phyloP scores from a whole-genome alignment of 2,329 filamentous ascomycete genomes.

The Periconia macrospinosa region DNA sequence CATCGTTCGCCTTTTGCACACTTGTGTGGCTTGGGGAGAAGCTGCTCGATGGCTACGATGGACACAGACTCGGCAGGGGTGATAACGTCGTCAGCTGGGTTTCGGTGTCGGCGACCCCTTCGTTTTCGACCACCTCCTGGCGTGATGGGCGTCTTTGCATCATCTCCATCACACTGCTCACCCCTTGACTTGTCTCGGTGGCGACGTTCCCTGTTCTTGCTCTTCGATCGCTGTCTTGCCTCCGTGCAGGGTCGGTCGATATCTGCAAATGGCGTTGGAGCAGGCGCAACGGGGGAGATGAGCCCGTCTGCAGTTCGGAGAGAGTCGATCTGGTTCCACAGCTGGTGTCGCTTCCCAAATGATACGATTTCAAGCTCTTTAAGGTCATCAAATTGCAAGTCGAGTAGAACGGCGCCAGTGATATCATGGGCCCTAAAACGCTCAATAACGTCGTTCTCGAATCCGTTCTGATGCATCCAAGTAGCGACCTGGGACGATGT shows the following conservation, averaged over 20 bases:
- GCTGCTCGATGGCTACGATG: conserved; percentile 88
- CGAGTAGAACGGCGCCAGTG: conserved; percentile 80
- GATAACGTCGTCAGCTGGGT: conserved; percentile 63
- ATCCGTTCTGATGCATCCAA: conserved; percentile 82
- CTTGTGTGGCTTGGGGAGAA: conserved; percentile 79
- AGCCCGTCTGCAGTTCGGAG: conserved; percentile 57
- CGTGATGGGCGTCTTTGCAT: conserved; percentile 34
- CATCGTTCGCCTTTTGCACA: conserved; percentile 88
- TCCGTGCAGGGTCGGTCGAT: conserved; percentile 49
- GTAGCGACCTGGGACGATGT: conserved; percentile 75
- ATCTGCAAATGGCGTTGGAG: conserved; percentile 53
- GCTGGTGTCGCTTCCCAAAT: conserved; percentile 76
- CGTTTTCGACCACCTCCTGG: conserved; percentile 39
- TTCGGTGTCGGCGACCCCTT: conserved; percentile 44
- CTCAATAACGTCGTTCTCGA: conserved; percentile 76
- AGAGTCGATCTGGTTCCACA: conserved; percentile 78
- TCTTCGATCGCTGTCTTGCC: conserved; percentile 36
- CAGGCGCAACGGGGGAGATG: conserved; percentile 42
- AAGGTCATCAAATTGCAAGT: conserved; percentile 87
- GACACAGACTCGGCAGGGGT: conserved; percentile 82
- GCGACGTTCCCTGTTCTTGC: conserved; percentile 35
- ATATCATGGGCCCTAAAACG: conserved; percentile 93
- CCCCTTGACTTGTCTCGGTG: conserved; percentile 34
- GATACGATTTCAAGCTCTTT: conserved; percentile 80
- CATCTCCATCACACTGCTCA: conserved; percentile 26